Evolutionary conservation across 202 grass and related monocot genomes (phyloP).

Genomic region (Carex arenaria): DNA sequence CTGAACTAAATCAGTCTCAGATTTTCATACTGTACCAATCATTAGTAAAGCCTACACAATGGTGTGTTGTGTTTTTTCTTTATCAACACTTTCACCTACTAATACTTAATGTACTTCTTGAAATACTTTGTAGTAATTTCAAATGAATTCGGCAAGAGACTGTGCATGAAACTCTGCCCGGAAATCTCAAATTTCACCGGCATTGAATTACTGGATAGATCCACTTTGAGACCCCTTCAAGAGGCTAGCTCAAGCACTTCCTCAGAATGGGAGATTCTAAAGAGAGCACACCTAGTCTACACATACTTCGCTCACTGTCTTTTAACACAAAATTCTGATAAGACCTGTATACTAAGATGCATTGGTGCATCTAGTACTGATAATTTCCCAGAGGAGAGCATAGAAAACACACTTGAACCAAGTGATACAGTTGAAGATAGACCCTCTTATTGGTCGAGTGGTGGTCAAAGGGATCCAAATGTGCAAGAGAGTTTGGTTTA

Average conservation of each 20-base stretch:
- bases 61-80: background rate
- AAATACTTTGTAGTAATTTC: slow-evolving; percentile 37
- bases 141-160: slow-evolving; percentile 50
- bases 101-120: background rate
- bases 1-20: background rate
- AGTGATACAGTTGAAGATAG: slow-evolving; percentile 16
- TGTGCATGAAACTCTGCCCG: slow-evolving; percentile 43
- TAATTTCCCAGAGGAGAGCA: slow-evolving; percentile 67
- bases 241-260: slow-evolving; percentile 30
- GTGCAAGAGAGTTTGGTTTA: slow-evolving; percentile 54
- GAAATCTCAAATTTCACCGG: slow-evolving; percentile 40
- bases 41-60: too few species aligned
- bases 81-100: background rate
- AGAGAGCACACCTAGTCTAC: slow-evolving; percentile 38
- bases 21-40: background rate
- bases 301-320: slow-evolving; percentile 29
- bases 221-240: background rate
- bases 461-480: slow-evolving; percentile 40
- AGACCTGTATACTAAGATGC: slow-evolving; percentile 31
- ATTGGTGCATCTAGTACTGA: slow-evolving; percentile 77
- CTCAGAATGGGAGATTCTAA: slow-evolving; percentile 25
- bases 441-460: slow-evolving; percentile 78
- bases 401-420: slow-evolving; percentile 54
- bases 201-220: slow-evolving; percentile 19
- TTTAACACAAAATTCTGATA: slow-evolving; percentile 1